These are phyloP conservation scores for Candida tropicalis DNA, from an alignment of 1,139 yeast genomes.

Conservation along the genomic window DNA sequence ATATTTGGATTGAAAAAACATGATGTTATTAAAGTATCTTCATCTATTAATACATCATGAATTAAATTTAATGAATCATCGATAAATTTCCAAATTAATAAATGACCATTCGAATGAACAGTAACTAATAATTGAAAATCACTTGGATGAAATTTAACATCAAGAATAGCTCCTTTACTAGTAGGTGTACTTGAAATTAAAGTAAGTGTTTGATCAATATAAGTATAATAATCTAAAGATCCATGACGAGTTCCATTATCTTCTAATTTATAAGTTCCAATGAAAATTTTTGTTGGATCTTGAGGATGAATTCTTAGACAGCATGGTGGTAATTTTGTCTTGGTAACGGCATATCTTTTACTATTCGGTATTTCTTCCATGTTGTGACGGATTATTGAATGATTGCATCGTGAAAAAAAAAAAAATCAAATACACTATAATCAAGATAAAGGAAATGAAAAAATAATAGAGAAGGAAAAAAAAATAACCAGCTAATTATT, in stretches of 20 bases:
- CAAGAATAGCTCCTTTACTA: constrained; percentile 65
- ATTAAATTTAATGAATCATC: constrained; percentile 21
- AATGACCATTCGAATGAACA: constrained; percentile 80
- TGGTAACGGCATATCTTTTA: constrained; percentile 28
- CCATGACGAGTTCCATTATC: constrained; percentile 67
- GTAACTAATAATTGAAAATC: constrained; percentile 53
- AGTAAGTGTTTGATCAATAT: constrained; percentile 18
- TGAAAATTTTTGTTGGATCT: constrained; percentile 48
- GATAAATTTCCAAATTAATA: constrained; percentile 61
- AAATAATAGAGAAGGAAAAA: neutral
- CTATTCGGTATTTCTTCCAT: constrained; percentile 10
- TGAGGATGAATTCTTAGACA: constrained; percentile 63
- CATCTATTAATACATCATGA: constrained; percentile 46
- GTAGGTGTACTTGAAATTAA: constrained; percentile 16
- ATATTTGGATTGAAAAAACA: constrained; percentile 57
- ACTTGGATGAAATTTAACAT: constrained; percentile 64
- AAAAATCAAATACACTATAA: neutral
- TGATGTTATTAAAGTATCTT: constrained; percentile 62
- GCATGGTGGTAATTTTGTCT: constrained; percentile 78
- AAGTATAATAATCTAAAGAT: constrained; percentile 62
- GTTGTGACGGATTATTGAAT: neutral
- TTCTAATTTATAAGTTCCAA: constrained; percentile 82
- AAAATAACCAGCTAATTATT: too few species aligned
- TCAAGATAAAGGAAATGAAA: too few species aligned
- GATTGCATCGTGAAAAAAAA: neutral